These are phyloP conservation scores for Suillus lakei DNA, from an alignment of 768 basidiomycete species.

Conservation along the genomic window DNA sequence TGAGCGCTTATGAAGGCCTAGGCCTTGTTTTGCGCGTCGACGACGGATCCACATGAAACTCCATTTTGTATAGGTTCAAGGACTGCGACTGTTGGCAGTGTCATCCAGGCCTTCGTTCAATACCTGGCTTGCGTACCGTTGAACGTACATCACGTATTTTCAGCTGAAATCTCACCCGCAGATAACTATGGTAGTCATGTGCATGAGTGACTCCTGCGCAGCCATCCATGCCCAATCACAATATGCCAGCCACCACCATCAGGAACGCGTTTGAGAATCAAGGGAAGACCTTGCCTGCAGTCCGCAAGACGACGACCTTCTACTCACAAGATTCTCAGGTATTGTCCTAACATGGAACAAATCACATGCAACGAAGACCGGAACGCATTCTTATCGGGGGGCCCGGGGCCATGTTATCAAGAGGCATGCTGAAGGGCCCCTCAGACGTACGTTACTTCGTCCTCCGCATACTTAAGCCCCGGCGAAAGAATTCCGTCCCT, in stretches of 20 bases:
- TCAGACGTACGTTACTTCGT: slow-evolving; percentile 5
- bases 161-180: neutral
- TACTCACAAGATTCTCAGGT: slow-evolving; percentile 16
- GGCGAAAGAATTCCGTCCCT: neutral
- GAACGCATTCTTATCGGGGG: slow-evolving; percentile 8
- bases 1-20: neutral
- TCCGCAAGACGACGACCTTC: slow-evolving; percentile 14
- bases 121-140: slow-evolving; percentile 13
- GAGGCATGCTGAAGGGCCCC: slow-evolving; percentile 3
- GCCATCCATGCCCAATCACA: neutral
- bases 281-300: slow-evolving; percentile 12
- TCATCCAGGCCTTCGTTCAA: slow-evolving; percentile 14
- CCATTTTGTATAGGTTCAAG: slow-evolving; percentile 3
- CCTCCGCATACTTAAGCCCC: neutral
- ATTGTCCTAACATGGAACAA: slow-evolving; percentile 17
- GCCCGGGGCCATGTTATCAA: slow-evolving; percentile 11
- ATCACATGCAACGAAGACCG: slow-evolving; percentile 13
- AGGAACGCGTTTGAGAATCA: slow-evolving; percentile 12
- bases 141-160: slow-evolving; percentile 9
- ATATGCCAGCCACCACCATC: slow-evolving; percentile 8
- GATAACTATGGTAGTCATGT: too few species aligned
- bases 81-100: slow-evolving; percentile 3
- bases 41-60: neutral
- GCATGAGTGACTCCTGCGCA: too few species aligned
- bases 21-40: neutral